phyloP scores from a whole-genome alignment of 2,329 filamentous ascomycete genomes.

The Monilinia fructicola region DNA sequence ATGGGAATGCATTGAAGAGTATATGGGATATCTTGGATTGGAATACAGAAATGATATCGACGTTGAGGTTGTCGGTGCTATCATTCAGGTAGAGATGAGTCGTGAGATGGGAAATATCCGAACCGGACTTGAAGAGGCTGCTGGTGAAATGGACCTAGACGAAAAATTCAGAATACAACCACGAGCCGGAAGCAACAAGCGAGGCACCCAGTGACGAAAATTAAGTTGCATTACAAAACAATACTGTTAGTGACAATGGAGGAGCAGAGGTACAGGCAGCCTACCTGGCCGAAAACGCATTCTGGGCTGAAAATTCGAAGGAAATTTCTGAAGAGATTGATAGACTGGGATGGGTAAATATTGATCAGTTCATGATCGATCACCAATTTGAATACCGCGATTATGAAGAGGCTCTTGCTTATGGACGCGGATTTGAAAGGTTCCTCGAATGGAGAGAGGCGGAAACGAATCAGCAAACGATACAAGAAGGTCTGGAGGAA shows the following conservation, averaged over 20 bases:
- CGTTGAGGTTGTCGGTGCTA: not conserved
- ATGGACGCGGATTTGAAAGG: too few relatives aligned
- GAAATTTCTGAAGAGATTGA: not conserved
- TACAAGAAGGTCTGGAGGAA: not conserved
- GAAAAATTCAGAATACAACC: not conserved
- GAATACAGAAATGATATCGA: not conserved
- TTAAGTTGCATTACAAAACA: not conserved
- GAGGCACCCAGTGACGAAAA: not conserved
- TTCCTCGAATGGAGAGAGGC: too few relatives aligned
- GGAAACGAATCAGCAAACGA: not conserved
- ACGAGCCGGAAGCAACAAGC: not conserved
- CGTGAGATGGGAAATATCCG: not conserved
- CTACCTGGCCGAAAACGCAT: constrained; percentile 30
- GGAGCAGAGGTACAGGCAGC: constrained; percentile 42
- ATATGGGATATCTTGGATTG: not conserved
- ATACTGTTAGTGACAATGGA: constrained; percentile 34
- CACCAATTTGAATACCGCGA: not conserved
- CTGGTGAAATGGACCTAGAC: not conserved
- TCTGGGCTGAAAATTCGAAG: constrained; percentile 42
- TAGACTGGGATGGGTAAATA: not conserved
- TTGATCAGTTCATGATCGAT: not conserved
- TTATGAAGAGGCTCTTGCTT: not conserved
- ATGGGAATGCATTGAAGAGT: constrained; percentile 5
- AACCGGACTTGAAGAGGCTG: not conserved
- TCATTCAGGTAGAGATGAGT: not conserved